Evolutionary conservation across 495 filamentous ascomycete species (phyloP).

Genomic region (Penicillium canescens): DNA sequence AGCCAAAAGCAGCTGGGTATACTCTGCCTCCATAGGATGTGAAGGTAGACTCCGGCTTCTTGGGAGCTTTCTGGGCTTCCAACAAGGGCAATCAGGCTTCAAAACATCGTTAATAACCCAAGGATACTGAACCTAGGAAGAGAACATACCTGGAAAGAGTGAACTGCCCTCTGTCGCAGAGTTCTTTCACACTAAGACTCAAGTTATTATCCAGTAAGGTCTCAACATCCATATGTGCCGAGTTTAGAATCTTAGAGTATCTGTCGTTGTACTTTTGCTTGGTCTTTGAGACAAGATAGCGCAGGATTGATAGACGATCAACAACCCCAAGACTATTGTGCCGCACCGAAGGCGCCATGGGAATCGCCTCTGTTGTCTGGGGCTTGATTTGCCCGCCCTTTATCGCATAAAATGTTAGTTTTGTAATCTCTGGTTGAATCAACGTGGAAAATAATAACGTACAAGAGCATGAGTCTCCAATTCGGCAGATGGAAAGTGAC

Average conservation of each 20-base stretch:
- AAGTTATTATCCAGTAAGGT: background rate
- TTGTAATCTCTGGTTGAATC: too few species aligned
- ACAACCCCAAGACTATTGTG: background rate
- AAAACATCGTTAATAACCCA: background rate
- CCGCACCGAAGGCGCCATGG: too few species aligned
- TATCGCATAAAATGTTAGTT: too few species aligned
- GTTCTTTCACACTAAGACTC: background rate
- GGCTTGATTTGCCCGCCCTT: too few species aligned
- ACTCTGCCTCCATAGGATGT: conserved; percentile 5
- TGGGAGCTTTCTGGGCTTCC: background rate
- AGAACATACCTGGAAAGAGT: background rate
- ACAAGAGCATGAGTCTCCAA: too few species aligned
- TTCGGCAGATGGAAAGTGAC: too few species aligned
- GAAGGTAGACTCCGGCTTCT: conserved; percentile 3
- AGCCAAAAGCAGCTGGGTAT: conserved; percentile 8
- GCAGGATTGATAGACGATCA: background rate
- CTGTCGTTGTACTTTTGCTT: background rate
- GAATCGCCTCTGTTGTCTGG: too few species aligned
- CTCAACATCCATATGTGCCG: background rate
- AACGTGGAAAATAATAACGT: too few species aligned
- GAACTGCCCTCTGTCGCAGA: background rate
- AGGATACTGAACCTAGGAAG: background rate
- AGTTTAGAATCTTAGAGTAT: background rate
- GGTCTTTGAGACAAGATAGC: background rate
- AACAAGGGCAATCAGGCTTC: conserved; percentile 1